Evolutionary conservation across 306 rosid genomes (phyloP).

Genomic region (Purshia tridentata): DNA sequence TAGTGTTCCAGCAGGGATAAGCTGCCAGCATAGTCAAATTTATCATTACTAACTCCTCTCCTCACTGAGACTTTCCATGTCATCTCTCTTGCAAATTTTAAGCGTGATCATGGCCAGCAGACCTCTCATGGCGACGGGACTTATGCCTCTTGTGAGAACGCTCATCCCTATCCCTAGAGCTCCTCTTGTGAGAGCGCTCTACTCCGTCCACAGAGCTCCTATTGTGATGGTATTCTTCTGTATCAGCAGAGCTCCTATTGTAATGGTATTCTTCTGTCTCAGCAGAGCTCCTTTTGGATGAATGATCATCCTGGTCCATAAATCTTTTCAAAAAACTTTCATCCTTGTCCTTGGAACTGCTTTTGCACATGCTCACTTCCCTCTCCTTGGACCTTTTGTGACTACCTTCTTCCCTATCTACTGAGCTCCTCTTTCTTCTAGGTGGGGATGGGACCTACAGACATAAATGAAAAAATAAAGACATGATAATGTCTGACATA

Average conservation of each 20-base stretch:
- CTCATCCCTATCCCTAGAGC: slow-evolving; percentile 40
- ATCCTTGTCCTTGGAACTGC: slow-evolving; percentile 29
- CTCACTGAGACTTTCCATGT: not conserved
- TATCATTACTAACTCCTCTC: not conserved
- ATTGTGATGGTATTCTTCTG: slow-evolving; percentile 30
- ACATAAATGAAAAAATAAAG: slow-evolving; percentile 4
- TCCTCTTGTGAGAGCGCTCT: slow-evolving; percentile 21
- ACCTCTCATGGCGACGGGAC: slow-evolving; percentile 39
- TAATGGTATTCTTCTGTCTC: slow-evolving; percentile 30
- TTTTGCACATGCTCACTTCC: slow-evolving; percentile 16
- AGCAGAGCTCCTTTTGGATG: slow-evolving; percentile 14
- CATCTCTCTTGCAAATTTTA: not conserved
- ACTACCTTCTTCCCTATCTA: slow-evolving; percentile 40
- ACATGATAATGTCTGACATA: not conserved
- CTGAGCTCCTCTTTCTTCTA: no score
- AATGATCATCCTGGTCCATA: slow-evolving; percentile 35
- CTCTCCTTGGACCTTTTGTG: slow-evolving; percentile 34
- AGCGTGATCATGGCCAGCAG: not conserved
- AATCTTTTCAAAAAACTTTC: slow-evolving; percentile 30
- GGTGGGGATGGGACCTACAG: slow-evolving; percentile 84
- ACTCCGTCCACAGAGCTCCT: slow-evolving; percentile 37
- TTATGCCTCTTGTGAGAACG: slow-evolving; percentile 39
- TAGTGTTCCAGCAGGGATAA: not conserved
- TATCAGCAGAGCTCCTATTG: slow-evolving; percentile 41
- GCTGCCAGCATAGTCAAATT: not conserved